These are phyloP conservation scores for Colletotrichum lentis DNA, from an alignment of 2,329 filamentous ascomycete genomes.

Conservation along the genomic window DNA sequence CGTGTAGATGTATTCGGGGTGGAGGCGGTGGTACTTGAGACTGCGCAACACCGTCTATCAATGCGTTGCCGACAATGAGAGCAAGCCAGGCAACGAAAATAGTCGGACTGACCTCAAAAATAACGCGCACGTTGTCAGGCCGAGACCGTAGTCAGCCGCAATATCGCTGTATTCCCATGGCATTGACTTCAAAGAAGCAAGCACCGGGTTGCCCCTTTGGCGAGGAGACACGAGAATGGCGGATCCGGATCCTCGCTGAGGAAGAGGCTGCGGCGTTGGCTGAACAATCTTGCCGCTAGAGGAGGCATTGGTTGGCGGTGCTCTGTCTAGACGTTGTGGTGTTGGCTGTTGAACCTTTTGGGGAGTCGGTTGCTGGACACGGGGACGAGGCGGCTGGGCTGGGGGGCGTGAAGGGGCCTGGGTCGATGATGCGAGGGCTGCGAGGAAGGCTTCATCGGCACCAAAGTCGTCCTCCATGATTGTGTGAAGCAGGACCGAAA, in stretches of 20 bases:
- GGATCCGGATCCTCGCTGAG: slow-evolving; percentile 70
- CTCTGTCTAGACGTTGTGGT: slow-evolving; percentile 65
- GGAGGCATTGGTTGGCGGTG: slow-evolving; percentile 51
- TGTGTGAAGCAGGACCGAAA: not conserved
- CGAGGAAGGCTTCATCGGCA: slow-evolving; percentile 64
- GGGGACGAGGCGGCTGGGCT: slow-evolving; percentile 39
- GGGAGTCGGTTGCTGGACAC: slow-evolving; percentile 51
- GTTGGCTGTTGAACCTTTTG: slow-evolving; percentile 55
- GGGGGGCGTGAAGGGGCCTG: slow-evolving; percentile 42
- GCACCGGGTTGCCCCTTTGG: slow-evolving; percentile 93
- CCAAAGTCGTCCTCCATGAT: slow-evolving; percentile 65
- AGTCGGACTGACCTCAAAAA: slow-evolving; percentile 70
- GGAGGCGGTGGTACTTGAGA: slow-evolving; percentile 95
- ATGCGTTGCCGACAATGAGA: not conserved
- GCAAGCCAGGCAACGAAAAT: not conserved
- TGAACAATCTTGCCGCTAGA: slow-evolving; percentile 73
- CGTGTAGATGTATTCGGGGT: slow-evolving; percentile 97
- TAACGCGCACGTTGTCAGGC: slow-evolving; percentile 85
- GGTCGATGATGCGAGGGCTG: slow-evolving; percentile 62
- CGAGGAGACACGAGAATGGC: slow-evolving; percentile 89
- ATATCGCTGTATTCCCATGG: slow-evolving; percentile 98
- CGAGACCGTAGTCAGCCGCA: slow-evolving; percentile 91
- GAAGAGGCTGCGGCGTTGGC: slow-evolving; percentile 86
- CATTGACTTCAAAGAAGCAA: slow-evolving; percentile 81
- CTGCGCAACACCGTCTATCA: slow-evolving; percentile 47